Conservation (phyloP, 2,329 filamentous ascomycete genomes). For the Helminthosporium solani region DNA sequence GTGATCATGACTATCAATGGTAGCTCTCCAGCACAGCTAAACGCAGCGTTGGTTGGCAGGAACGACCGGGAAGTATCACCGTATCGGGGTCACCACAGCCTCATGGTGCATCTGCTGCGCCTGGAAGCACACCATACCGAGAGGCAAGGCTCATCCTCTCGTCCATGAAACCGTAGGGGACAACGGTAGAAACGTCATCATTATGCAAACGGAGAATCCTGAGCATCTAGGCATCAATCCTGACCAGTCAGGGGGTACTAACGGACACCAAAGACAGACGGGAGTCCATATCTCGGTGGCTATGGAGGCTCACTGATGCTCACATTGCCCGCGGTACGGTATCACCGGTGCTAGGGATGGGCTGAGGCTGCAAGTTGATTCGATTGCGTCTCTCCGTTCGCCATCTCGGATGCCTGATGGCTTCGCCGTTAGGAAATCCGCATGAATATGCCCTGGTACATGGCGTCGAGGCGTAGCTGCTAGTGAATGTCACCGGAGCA, state of each 20-base stretch:
- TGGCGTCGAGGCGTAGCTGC: slow-evolving; percentile 7
- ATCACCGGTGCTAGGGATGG: slow-evolving; percentile 9
- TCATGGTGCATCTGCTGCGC: slow-evolving; percentile 6
- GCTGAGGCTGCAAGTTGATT: slow-evolving; percentile 11
- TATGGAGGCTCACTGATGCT: slow-evolving; percentile 8
- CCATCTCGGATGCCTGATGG: slow-evolving; percentile 4
- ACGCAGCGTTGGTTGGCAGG: not conserved
- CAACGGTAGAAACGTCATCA: slow-evolving; percentile 10
- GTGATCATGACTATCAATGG: slow-evolving; percentile 9
- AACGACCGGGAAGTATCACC: not conserved
- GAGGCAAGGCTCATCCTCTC: slow-evolving; percentile 6
- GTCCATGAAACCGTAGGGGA: slow-evolving; percentile 8
- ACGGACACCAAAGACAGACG: slow-evolving; percentile 4
- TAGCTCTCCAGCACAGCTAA: slow-evolving; percentile 9
- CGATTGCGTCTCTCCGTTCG: slow-evolving; percentile 7
- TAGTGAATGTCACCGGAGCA: slow-evolving; percentile 9
- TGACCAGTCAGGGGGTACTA: slow-evolving; percentile 10
- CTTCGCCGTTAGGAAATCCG: slow-evolving; percentile 9
- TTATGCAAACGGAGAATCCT: slow-evolving; percentile 10
- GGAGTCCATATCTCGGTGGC: slow-evolving; percentile 10
- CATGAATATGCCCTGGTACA: slow-evolving; percentile 12
- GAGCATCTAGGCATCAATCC: slow-evolving; percentile 10
- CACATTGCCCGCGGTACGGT: slow-evolving; percentile 7
- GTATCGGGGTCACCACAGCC: slow-evolving; percentile 2
- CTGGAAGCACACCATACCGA: slow-evolving; percentile 8